A percentile compares a stretch with the other conserved stretches of the same genome.
Conservation (phyloP, 2,329 filamentous ascomycete genomes). For the Colletotrichum filicis region DNA sequence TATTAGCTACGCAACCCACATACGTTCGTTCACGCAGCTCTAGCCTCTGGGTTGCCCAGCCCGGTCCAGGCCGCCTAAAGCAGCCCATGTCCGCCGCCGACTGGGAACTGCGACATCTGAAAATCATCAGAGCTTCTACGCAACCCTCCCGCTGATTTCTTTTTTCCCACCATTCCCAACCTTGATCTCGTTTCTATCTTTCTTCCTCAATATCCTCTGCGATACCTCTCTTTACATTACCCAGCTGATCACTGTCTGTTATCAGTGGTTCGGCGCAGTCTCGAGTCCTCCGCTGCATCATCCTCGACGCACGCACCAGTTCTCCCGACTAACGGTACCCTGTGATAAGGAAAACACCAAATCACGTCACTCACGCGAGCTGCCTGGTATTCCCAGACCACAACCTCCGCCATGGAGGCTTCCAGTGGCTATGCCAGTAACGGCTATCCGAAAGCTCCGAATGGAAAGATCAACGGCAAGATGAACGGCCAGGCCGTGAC, state of each 20-base stretch:
- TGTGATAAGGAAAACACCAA: background rate
- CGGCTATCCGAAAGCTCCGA: constrained; percentile 38
- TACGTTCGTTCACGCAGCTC: too few species aligned
- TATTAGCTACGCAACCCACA: background rate
- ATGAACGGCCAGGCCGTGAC: constrained; percentile 48
- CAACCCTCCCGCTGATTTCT: constrained; percentile 3
- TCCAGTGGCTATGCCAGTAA: constrained; percentile 53
- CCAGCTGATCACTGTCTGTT: background rate
- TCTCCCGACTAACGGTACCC: background rate
- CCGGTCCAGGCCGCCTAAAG: constrained; percentile 3
- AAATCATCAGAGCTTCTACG: constrained; percentile 32
- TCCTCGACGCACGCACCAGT: background rate
- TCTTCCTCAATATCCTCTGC: background rate
- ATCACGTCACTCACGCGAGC: constrained; percentile 31
- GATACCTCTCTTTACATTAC: background rate
- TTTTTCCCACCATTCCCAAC: background rate
- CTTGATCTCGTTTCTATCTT: background rate
- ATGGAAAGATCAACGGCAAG: constrained; percentile 44
- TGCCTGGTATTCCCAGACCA: constrained; percentile 9
- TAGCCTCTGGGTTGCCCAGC: background rate
- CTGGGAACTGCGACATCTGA: constrained; percentile 28
- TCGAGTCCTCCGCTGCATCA: background rate
- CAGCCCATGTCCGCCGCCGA: constrained; percentile 18
- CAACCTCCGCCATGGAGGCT: constrained; percentile 48
- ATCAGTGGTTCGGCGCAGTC: background rate